A percentile compares a stretch with the other conserved stretches of the same genome.
These are phyloP conservation scores for Pseudofabraea citricarpa DNA, from an alignment of 2,329 filamentous ascomycete genomes.

Conservation along the genomic window DNA sequence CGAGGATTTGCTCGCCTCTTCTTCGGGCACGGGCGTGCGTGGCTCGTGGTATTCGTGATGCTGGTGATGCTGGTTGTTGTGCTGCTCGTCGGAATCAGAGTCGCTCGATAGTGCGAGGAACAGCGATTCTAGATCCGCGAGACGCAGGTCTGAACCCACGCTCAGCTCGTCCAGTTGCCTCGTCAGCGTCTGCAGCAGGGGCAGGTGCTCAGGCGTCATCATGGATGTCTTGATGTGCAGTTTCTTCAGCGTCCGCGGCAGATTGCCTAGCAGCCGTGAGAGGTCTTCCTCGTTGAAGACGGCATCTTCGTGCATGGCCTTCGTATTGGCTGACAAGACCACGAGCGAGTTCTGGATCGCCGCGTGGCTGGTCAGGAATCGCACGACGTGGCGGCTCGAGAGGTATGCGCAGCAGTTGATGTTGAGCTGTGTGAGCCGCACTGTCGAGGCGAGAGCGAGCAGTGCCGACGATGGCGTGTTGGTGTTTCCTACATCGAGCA, in stretches of 20 bases:
- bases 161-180: constrained; percentile 8
- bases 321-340: background rate
- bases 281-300: background rate
- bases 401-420: constrained; percentile 68
- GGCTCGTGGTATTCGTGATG: constrained; percentile 1
- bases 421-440: constrained; percentile 68
- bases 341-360: constrained; percentile 3
- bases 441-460: constrained; percentile 60
- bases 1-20: constrained; percentile 4
- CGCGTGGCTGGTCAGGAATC: constrained; percentile 62
- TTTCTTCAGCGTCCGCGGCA: constrained; percentile 2
- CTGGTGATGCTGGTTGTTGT: background rate
- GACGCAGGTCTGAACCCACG: constrained; percentile 7
- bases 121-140: constrained; percentile 14
- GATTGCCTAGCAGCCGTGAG: background rate
- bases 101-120: constrained; percentile 3
- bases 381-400: constrained; percentile 58
- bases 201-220: constrained; percentile 6
- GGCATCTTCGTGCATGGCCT: background rate
- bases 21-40: no score
- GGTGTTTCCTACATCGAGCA: constrained; percentile 70
- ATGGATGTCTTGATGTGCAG: constrained; percentile 5
- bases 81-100: background rate
- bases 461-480: constrained; percentile 67
- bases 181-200: constrained; percentile 6